Conservation (phyloP, 2,329 filamentous ascomycete species). For the Hypoxylon rubiginosum region DNA sequence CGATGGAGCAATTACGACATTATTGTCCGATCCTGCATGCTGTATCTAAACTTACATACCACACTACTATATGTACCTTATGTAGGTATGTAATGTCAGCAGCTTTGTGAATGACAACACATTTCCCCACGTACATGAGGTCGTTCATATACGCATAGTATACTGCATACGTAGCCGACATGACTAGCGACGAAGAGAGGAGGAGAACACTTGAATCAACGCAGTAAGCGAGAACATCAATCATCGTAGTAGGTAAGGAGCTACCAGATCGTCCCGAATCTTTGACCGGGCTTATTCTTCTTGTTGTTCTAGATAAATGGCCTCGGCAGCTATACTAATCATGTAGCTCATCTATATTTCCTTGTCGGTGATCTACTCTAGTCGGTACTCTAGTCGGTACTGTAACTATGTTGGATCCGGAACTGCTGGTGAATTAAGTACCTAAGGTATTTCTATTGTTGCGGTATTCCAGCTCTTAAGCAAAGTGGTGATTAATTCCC, state of each 20-base stretch:
- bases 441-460: too few relatives aligned
- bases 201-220: constrained; percentile 13
- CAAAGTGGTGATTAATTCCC: too few relatives aligned
- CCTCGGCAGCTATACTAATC: neutral
- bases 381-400: neutral
- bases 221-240: constrained; percentile 25
- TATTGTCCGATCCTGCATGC: neutral
- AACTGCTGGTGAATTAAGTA: neutral
- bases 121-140: constrained; percentile 27
- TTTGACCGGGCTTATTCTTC: neutral
- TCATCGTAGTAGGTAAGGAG: constrained; percentile 10
- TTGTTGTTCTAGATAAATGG: neutral
- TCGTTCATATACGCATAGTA: constrained; percentile 2
- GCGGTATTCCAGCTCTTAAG: too few relatives aligned
- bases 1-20: constrained; percentile 7
- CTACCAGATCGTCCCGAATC: constrained; percentile 8
- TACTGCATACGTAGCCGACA: constrained; percentile 13
- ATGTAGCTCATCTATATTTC: neutral
- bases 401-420: neutral
- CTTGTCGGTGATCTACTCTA: neutral
- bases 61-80: neutral
- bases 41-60: neutral
- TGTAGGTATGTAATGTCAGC: neutral
- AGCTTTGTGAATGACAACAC: constrained; percentile 26
- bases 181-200: constrained; percentile 1